Base-by-base conservation (phyloP, 176 grass and related monocot genomes). In the Musa itinerans region DNA sequence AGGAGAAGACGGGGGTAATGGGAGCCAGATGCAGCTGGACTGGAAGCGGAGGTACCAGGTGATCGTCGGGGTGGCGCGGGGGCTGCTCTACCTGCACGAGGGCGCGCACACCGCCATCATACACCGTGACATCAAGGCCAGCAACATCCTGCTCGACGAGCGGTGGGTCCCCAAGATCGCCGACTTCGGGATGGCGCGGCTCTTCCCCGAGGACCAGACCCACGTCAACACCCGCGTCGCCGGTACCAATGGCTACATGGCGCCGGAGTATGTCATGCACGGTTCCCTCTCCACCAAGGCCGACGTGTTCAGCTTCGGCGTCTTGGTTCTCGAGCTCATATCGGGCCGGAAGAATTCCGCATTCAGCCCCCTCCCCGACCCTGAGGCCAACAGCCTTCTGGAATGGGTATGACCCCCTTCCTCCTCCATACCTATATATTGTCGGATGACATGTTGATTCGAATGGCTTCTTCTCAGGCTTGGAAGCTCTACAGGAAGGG, bases 101-200 rank as follows among this genome's bases (percentile, higher is more conserved):
- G 95, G 87, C 80, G 88, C 95, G 65, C 95, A 94, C 86, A 91
- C 81, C 50, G 86, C 95, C 74, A 99, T 99, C 82, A 89, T 99
- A 86, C 95, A 99, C 86, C 86, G 95, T 10, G 95, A 99, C 78
- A 89, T 99, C 86, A 99, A 99, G 86, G 88, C 90, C 2, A 89
- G 90, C 88, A 99, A 99, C 84, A 93, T 99, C 76, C 86, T 99
- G 26, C 73, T 99, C 8, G 86, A 99, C 80, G 78, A 87, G 9
- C 83, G 85, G 7, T 97, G 89, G 89, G 80, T 76, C 2, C 80
- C 94, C 68, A 97, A 97, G 84, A 97, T 97, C 82, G 94, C 94
- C 25, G 94, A 97, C 81, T 97, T 93, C 69, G 94, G 94, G 71
- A 91, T 97, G 87, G 86, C 90, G 27, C 83, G 94, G 2, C 87